phyloP scores from a whole-genome alignment of 805 yeast species.

The Cyberlindnera maclurae region DNA sequence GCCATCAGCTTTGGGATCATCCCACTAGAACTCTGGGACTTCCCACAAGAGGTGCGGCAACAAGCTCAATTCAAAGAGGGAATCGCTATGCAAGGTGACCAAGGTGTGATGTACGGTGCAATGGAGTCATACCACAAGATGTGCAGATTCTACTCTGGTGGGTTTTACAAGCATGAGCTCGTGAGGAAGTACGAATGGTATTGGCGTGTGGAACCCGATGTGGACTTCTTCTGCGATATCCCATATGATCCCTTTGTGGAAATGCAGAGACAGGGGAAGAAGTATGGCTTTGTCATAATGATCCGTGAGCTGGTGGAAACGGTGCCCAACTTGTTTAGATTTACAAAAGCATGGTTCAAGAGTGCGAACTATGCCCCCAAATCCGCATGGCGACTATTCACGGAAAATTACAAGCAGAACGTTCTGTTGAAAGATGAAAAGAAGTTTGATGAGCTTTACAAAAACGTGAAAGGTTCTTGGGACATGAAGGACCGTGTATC shows the following conservation, averaged over 20 bases:
- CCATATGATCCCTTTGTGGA: slow-evolving; percentile 87
- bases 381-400: slow-evolving; percentile 66
- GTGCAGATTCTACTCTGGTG: slow-evolving; percentile 88
- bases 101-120: slow-evolving; percentile 78
- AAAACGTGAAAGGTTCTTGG: slow-evolving; percentile 21
- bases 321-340: slow-evolving; percentile 72
- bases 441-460: slow-evolving; percentile 15
- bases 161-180: slow-evolving; percentile 72
- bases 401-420: slow-evolving; percentile 30
- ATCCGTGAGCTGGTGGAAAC: slow-evolving; percentile 76
- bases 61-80: slow-evolving; percentile 38
- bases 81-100: slow-evolving; percentile 71
- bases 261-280: slow-evolving; percentile 63
- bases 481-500: slow-evolving; percentile 22
- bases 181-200: slow-evolving; percentile 78
- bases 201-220: slow-evolving; percentile 95
- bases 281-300: slow-evolving; percentile 79
- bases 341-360: slow-evolving; percentile 57
- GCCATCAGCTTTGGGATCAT: slow-evolving; percentile 68
- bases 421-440: slow-evolving; percentile 27
- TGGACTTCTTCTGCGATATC: slow-evolving; percentile 82
- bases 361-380: slow-evolving; percentile 41
- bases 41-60: slow-evolving; percentile 34
- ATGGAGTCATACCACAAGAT: slow-evolving; percentile 81
- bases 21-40: slow-evolving; percentile 59